Evolutionary conservation across 1,139 yeast genomes (phyloP), one percentile per base, ranked within the genome.

Genomic region (Magnusiomyces clavatus): DNA sequence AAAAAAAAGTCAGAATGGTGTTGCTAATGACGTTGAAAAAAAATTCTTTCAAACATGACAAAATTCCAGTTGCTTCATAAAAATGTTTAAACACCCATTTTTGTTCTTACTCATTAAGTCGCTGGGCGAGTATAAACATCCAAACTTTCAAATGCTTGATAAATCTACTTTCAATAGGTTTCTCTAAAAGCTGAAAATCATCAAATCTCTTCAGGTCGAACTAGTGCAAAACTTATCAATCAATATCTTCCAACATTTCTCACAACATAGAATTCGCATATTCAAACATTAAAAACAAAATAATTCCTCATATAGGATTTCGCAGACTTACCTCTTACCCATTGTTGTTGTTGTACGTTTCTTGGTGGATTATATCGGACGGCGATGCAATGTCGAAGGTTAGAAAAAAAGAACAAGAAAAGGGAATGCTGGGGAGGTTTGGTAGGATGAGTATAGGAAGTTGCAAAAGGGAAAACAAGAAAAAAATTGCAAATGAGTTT

Each of bases 291-390:
- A 46, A 46, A 12, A 11, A 14, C 11, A 43, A 29, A 12, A 8
- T 16, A 11, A 10, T 11, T 39, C 10, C 14, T n/a, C 38, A 34
- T 2, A 34, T n/a, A 43, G 35, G 35, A 38, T n/a, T 13, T 46
- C 17, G 2, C 43, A 13, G 24, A 53, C 66, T 48, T 80, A 82
- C 86, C 86, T 81, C 80, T 82, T 82, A 82, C 87, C 88, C 88
- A 82, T 82, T 76, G 80, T 76, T 72, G 69, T 69, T 47, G 43
- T 46, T 46, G 48, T 36, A 39, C 38, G 43, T 47, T 47, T 43
- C 44, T 51, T 51, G 54, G 40, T 69, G 50, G 47, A 40, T 43
- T 44, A 40, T 46, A 42, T 41, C 49, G 54, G 52, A 51, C 51
- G 53, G 47, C 53, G 51, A 43, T 48, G 47, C n/a, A 45, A 44